Evolutionary conservation across 2,329 filamentous ascomycete species (phyloP).

Genomic region (Thielaviopsis euricoi): DNA sequence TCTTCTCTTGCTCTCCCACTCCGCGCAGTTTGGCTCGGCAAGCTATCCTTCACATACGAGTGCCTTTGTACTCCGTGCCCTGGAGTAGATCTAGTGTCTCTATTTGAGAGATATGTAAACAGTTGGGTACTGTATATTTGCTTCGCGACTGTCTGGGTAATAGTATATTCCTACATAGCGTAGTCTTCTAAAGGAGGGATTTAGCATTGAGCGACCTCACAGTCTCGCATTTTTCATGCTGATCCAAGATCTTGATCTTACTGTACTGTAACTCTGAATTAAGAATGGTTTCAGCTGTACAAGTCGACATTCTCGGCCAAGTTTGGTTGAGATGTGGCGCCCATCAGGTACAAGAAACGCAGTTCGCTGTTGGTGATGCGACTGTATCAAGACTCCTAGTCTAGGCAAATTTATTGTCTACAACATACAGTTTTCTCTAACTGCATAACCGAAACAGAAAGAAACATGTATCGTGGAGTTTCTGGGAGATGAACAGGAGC

Average conservation of each 20-base stretch:
- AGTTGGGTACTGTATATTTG: neutral
- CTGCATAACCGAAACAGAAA: neutral
- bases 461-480: neutral
- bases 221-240: neutral
- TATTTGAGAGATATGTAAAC: no score
- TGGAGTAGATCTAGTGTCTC: no score
- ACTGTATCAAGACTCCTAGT: neutral
- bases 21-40: no score
- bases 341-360: neutral
- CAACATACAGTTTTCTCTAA: neutral
- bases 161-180: neutral
- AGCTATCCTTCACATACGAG: no score
- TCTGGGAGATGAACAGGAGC: neutral
- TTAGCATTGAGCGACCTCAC: neutral
- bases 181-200: neutral
- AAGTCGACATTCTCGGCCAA: neutral
- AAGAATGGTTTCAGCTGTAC: neutral
- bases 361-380: neutral
- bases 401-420: neutral
- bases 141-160: neutral
- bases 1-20: no score
- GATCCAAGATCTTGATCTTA: neutral
- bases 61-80: no score
- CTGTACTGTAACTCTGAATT: neutral
- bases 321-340: neutral